Evolutionary conservation across 306 rosid species (phyloP).

Genomic region (Pyrus betulifolia): DNA sequence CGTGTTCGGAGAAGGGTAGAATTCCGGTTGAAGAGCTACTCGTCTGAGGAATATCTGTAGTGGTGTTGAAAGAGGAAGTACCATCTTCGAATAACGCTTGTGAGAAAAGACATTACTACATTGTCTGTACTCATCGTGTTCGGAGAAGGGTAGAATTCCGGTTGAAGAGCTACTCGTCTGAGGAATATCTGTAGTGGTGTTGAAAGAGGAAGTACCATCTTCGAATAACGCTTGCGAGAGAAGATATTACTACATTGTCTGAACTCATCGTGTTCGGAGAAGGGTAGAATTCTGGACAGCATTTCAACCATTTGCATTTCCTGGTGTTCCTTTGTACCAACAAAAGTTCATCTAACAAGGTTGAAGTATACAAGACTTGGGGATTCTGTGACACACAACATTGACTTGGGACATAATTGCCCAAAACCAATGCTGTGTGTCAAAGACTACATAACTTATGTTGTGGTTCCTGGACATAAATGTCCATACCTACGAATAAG

Average conservation of each 20-base stretch:
- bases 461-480: not conserved
- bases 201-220: constrained; percentile 20
- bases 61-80: constrained; percentile 23
- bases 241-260: not conserved
- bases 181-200: constrained; percentile 1
- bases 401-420: not conserved
- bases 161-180: not conserved
- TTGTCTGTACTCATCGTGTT: not conserved
- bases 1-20: not conserved
- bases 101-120: not conserved
- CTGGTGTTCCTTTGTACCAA: not conserved
- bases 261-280: not conserved
- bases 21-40: not conserved
- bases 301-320: not conserved
- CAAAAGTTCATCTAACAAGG: not conserved
- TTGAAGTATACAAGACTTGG: not conserved
- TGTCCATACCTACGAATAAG: not conserved
- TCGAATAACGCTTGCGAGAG: not conserved
- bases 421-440: not conserved
- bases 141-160: not conserved
- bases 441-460: not conserved
- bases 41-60: not conserved
- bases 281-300: not conserved
- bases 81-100: constrained; percentile 2
- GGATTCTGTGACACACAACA: not conserved